Evolutionary conservation across 371 early-diverging fungal species (phyloP), one percentile per base, ranked within the genome.

Genomic region (Coemansia sp.): DNA sequence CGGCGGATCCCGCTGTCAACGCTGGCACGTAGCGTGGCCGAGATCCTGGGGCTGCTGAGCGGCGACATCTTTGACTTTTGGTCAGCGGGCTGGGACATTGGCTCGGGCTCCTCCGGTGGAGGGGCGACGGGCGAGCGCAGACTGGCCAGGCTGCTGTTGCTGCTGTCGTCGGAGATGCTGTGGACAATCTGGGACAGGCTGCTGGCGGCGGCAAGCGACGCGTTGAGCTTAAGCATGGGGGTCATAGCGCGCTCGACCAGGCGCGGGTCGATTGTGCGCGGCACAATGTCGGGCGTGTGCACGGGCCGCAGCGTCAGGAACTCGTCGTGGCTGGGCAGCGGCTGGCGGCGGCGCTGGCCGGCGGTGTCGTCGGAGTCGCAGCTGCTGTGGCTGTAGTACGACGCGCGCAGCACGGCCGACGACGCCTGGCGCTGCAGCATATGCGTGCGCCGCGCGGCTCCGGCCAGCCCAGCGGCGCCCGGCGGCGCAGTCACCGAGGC

Each of bases 181-280:
- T 57, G 43, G n/a, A 57, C 38, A 30, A 57, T 57, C 41, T 45
- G 48, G 8, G 53, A 55, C 54, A 63, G 55, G 38, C 57, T 58
- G 35, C 54, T 50, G 20, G 53, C 34, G 3, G 53, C n/a, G 4
- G 36, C 53, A 2, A 36, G 53, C 34, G 57, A 26, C 4, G 45
- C 31, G 51, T 64, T 74, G 50, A 55, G 55, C 58, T 75, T 75
- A 20, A 75, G 72, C 72, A 71, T 75, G n/a, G 76, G 76, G 61
- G 76, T 75, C 76, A 75, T 75, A 0, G 76, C 76, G 31, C 76
- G 70, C 66, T 75, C 76, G 7, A 75, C 58, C 35, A 70, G 59
- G 2, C 73, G 65, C 16, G 76, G 76, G 20, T 69, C 71, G 35
- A 75, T 65, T 0, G 63, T 72, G 53, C 76, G 52, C n/a, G 73